Evolutionary conservation across 106 monocot genomes (phyloP).

Genomic region (Acorus gramineus): DNA sequence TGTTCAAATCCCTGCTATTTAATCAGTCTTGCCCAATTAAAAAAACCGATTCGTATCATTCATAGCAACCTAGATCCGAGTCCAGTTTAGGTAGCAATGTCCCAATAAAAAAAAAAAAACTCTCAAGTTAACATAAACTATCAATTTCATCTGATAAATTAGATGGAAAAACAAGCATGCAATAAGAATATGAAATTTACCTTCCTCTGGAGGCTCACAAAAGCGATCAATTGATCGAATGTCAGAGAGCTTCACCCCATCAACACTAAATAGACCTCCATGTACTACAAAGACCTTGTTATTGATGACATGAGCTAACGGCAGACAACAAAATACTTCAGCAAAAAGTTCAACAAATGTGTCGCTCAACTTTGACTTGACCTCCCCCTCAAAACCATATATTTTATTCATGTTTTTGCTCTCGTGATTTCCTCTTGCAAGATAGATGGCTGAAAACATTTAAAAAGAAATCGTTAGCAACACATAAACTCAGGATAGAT

Average conservation of each 20-base stretch:
- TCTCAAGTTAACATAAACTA: too few species aligned
- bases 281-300: slow-evolving; percentile 88
- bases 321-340: slow-evolving; percentile 91
- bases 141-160: too few species aligned
- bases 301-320: slow-evolving; percentile 93
- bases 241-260: slow-evolving; percentile 93
- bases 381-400: slow-evolving; percentile 98
- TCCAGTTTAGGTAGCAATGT: too few species aligned
- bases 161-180: background rate
- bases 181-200: slow-evolving; percentile 15
- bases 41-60: too few species aligned
- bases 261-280: slow-evolving; percentile 94
- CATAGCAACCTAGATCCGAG: too few species aligned
- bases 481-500: background rate
- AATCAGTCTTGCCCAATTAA: too few species aligned
- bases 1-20: too few species aligned
- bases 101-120: too few species aligned
- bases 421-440: slow-evolving; percentile 93
- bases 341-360: slow-evolving; percentile 95
- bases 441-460: slow-evolving; percentile 67
- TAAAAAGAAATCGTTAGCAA: background rate
- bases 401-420: slow-evolving; percentile 99
- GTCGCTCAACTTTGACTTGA: slow-evolving; percentile 81
- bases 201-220: slow-evolving; percentile 97
- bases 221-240: slow-evolving; percentile 88